phyloP scores from a whole-genome alignment of 805 yeast genomes.

The Candida sanyiensis region DNA sequence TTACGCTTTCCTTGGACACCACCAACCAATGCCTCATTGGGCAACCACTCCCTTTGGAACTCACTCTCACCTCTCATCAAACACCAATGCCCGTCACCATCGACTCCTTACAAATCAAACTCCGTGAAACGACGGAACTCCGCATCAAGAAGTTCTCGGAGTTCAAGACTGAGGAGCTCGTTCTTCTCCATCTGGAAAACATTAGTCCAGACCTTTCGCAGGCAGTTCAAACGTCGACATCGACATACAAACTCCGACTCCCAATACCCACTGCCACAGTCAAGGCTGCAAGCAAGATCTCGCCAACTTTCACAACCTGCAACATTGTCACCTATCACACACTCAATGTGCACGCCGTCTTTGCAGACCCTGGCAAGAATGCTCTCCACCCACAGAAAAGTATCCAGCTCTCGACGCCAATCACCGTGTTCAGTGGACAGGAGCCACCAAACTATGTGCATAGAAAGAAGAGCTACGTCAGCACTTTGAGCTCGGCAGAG shows the following conservation, averaged over 20 bases:
- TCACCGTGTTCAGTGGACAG: slow-evolving; percentile 2
- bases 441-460: slow-evolving; percentile 1
- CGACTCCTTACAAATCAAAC: neutral
- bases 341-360: neutral
- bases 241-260: neutral
- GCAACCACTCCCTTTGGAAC: neutral
- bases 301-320: neutral
- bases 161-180: neutral
- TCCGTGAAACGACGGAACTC: slow-evolving; percentile 1
- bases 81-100: neutral
- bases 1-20: neutral
- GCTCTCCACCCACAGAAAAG: neutral
- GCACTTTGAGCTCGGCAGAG: neutral
- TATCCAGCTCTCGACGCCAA: neutral
- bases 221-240: neutral
- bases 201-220: neutral
- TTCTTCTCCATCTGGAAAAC: neutral
- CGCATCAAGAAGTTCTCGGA: neutral
- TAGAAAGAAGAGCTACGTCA: slow-evolving; percentile 1
- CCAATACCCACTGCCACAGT: neutral
- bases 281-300: neutral
- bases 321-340: neutral
- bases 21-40: neutral
- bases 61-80: neutral
- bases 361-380: neutral